Conservation (phyloP, 257 asterid genomes). For the Penstemon davidsonii region DNA sequence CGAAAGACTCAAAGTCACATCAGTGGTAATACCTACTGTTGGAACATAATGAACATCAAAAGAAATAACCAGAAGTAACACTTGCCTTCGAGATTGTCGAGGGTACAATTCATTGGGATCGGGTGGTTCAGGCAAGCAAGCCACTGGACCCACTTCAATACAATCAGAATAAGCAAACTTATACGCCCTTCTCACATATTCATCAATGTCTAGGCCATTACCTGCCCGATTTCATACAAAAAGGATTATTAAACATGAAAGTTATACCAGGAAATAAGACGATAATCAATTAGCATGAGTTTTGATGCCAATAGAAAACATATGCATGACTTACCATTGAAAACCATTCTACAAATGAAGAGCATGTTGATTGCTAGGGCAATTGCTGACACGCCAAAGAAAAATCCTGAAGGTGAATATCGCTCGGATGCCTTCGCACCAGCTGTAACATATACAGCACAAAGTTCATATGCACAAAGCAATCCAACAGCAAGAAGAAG, state of each 20-base stretch:
- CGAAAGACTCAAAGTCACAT: neutral
- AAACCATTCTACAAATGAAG: conserved; percentile 97
- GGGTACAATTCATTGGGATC: conserved; percentile 97
- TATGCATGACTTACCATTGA: conserved; percentile 62
- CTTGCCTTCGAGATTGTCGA: conserved; percentile 86
- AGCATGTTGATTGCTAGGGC: conserved; percentile 98
- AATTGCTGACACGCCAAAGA: conserved; percentile 98
- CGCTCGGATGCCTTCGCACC: conserved; percentile 95
- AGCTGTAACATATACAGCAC: conserved; percentile 95
- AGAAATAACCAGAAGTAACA: conserved; percentile 26
- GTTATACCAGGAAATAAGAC: conserved; percentile 17
- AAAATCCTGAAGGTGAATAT: conserved; percentile 97
- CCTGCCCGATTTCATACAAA: conserved; percentile 47
- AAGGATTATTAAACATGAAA: conserved; percentile 19
- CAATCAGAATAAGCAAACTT: conserved; percentile 95
- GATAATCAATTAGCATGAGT: conserved; percentile 1
- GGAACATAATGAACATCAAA: conserved; percentile 11
- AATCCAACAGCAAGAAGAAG: conserved; percentile 96
- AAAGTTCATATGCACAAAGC: conserved; percentile 97
- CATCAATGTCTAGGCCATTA: conserved; percentile 93
- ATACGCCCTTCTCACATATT: conserved; percentile 95
- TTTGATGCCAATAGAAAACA: conserved; percentile 22
- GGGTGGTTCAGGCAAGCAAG: conserved; percentile 96
- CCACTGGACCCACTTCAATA: conserved; percentile 97
- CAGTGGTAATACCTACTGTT: neutral